These are phyloP conservation scores for Psidium friedrichsthalianum DNA, from an alignment of 345 rosid genomes.

Conservation along the genomic window DNA sequence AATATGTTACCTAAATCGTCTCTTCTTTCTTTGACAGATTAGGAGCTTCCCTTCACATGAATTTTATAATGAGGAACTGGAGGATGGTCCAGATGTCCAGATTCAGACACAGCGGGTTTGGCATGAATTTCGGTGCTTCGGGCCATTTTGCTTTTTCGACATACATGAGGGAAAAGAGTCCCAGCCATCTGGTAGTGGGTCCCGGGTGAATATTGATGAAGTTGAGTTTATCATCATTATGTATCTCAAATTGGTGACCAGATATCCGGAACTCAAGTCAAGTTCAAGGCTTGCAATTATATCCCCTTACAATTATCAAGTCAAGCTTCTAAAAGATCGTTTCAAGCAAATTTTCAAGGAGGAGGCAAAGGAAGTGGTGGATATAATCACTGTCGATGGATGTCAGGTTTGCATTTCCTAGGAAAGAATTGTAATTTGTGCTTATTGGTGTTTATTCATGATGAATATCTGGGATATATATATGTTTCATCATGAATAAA, in stretches of 20 bases:
- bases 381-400: slow-evolving; percentile 89
- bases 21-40: slow-evolving; percentile 29
- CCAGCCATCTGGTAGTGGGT: slow-evolving; percentile 78
- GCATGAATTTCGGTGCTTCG: slow-evolving; percentile 74
- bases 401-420: slow-evolving; percentile 57
- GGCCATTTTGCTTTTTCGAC: slow-evolving; percentile 93
- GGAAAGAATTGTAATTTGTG: not conserved
- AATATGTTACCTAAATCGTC: not conserved
- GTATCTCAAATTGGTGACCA: slow-evolving; percentile 68
- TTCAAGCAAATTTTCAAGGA: slow-evolving; percentile 67
- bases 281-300: slow-evolving; percentile 86
- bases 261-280: slow-evolving; percentile 69
- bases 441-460: not conserved
- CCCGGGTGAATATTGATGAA: slow-evolving; percentile 70
- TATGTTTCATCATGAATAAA: not conserved
- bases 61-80: slow-evolving; percentile 65
- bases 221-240: slow-evolving; percentile 72
- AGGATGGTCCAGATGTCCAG: slow-evolving; percentile 69
- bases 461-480: not conserved
- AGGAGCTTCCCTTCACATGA: slow-evolving; percentile 84
- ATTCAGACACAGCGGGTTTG: slow-evolving; percentile 64
- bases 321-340: slow-evolving; percentile 72
- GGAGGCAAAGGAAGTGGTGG: slow-evolving; percentile 62
- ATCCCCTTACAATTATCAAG: slow-evolving; percentile 91
- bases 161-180: slow-evolving; percentile 78